Evolutionary conservation across 2,329 filamentous ascomycete genomes (phyloP), one percentile per base, ranked within the genome.

Genomic region (Knoxdaviesia proteae): DNA sequence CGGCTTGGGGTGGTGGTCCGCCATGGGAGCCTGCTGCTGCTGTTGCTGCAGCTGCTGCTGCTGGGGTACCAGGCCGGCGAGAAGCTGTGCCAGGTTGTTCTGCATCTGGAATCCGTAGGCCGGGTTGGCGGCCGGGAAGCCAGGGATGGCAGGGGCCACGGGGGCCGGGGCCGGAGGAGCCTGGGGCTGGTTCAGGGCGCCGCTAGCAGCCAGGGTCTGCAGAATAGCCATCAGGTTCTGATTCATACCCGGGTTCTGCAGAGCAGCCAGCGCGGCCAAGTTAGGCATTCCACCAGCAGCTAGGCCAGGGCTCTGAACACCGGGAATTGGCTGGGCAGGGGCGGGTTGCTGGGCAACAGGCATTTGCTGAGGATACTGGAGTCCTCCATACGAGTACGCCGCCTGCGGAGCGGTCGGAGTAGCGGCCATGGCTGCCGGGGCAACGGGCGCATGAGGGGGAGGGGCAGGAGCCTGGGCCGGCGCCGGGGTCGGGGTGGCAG

Each of bases 361-460:
- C 2, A 46, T 2, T 20, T 20, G 20, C 20, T 20, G 20, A 20
- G 20, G 20, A 20, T 20, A 20, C 20, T 20, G 20, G 20, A 20
- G 20, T 20, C 20, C 20, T 20, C 20, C 20, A 20, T 20, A 20
- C 20, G 20, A 20, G 20, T 20, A 20, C 20, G 20, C 20, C 20
- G 20, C 20, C 20, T 20, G 20, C 20, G 20, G 20, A 20, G 20
- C 10, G 7, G 10, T 38, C 2, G 37, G 36, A 3, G 41, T 8
- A 6, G 42, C 35, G 6, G 36, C 38, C 8, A 20, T 36, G 6
- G n/a, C 30, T 4, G 42, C 11, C 5, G 39, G 7, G 35, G 30
- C 35, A 39, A 44, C 40, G 47, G 46, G 50, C 44, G 42, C 52
- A 45, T 42, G 51, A 49, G 44, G 53, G 56, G 51, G 48, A 47